phyloP scores from a whole-genome alignment of 2,329 filamentous ascomycete species.

The Botrytis squamosa region DNA sequence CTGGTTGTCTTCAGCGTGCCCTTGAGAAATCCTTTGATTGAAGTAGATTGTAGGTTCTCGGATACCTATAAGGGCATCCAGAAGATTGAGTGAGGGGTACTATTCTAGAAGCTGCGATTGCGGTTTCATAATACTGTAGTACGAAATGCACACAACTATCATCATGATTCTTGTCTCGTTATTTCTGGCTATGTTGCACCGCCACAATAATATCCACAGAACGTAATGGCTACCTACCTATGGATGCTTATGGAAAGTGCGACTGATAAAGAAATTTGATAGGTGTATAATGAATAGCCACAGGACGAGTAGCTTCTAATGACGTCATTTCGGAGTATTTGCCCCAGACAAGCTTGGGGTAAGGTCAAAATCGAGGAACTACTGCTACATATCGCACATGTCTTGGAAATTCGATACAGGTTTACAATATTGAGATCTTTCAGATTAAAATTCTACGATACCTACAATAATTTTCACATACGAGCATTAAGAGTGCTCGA shows the following conservation, averaged over 20 bases:
- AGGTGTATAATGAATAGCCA: not conserved
- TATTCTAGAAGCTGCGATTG: not conserved
- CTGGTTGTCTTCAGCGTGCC: not conserved
- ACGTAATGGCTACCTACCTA: not conserved
- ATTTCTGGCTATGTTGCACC: not conserved
- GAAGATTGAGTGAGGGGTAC: not conserved
- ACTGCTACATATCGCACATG: not conserved
- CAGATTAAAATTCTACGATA: not conserved
- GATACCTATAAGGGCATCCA: not conserved
- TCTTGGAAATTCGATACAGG: not conserved
- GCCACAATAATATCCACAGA: not conserved
- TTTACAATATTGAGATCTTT: not conserved
- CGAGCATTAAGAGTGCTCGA: not conserved
- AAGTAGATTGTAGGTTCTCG: not conserved
- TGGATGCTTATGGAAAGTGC: not conserved
- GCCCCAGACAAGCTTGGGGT: not conserved
- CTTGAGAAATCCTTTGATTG: not conserved
- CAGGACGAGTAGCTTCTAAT: not conserved
- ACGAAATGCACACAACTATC: not conserved
- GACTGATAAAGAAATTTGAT: not conserved
- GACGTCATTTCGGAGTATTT: conserved; percentile 1
- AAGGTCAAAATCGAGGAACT: not conserved
- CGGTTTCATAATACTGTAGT: not conserved
- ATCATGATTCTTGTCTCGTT: not conserved
- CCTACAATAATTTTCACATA: not conserved